Base-by-base conservation (phyloP, 2,329 filamentous ascomycete species). In the Monosporascus sp. region DNA sequence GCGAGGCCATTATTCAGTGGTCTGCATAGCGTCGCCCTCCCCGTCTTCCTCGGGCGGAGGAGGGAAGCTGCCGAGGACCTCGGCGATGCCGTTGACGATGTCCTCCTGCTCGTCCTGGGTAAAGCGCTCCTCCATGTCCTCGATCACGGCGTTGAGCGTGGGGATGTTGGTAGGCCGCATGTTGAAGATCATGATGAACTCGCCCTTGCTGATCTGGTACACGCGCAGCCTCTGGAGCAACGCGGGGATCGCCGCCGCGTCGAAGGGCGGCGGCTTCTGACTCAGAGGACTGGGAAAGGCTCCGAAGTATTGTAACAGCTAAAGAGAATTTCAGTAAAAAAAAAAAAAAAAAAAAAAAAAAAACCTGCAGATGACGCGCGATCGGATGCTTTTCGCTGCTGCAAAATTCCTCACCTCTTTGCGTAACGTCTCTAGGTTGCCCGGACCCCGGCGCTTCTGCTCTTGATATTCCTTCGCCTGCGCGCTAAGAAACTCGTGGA, bases 151-250 rank as follows among this genome's bases (percentile, higher is more conserved):
- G 62, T 84, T 84, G 58, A 89, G 72, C 46, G 79, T 76, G 4
- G 79, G 77, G 31, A 77, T 72, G 27, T 75, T 80, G 22, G 75
- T 74, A 0, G 85, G 85, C 11, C 85, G 77, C 44, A 86, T 70
- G 64, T 89, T 88, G 60, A 88, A 66, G 47, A 88, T 79, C 81
- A 87, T 86, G 63, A 88, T 72, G 51, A 85, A 70, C 68, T 88
- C 85, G 51, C 82, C 82, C 72, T 88, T 88, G 69, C 81, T 81
- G 52, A 88, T 75, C 46, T 82, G 76, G 66, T 79, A 86, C 1
- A 72, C 73, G 11, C 76, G 75, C 48, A 88, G 71, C 24, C 71
- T 74, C 61, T 79, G 70, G 41, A 88, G 72, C 41, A 89, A 77
- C 24, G 65, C 68, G 6, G 71, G 62, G 56, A 87, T 80, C 49